Percentiles rank a stretch among this genome's conserved stretches.
Evolutionary conservation across 2,329 filamentous ascomycete species (phyloP).

Genomic region (Fusarium cicatricum): DNA sequence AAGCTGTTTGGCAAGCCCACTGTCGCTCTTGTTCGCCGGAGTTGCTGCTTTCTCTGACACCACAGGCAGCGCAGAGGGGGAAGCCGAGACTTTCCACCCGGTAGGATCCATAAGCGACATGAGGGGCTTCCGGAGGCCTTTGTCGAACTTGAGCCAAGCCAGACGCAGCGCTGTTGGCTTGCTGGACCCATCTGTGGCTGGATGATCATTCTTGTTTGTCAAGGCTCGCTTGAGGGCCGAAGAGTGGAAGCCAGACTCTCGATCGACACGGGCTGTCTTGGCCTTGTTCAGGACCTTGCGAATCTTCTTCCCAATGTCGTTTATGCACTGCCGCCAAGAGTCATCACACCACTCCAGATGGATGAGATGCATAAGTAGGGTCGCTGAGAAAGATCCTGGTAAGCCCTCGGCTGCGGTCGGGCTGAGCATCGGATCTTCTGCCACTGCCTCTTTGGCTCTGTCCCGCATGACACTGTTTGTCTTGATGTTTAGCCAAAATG

Average conservation of each 20-base stretch:
- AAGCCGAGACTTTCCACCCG: no score
- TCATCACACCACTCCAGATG: constrained; percentile 18
- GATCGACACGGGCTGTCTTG: constrained; percentile 5
- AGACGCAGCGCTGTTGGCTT: no score
- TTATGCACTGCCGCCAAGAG: constrained; percentile 22
- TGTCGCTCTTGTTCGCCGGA: neutral
- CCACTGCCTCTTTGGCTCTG: constrained; percentile 5
- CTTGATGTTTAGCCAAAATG: constrained; percentile 24
- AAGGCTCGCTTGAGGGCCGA: neutral
- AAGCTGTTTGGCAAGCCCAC: no score
- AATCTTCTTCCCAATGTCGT: constrained; percentile 11
- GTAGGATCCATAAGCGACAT: no score
- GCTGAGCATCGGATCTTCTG: neutral
- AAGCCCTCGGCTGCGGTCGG: neutral
- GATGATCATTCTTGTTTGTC: no score
- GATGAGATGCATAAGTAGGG: constrained; percentile 6
- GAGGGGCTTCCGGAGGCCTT: no score
- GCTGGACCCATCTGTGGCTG: no score
- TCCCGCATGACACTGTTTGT: constrained; percentile 8
- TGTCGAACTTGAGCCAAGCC: no score
- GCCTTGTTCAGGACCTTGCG: constrained; percentile 9
- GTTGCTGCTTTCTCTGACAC: neutral
- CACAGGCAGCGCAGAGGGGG: neutral
- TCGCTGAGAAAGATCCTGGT: neutral
- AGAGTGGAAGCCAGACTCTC: no score